Base-by-base conservation (phyloP, 176 grass and related monocot genomes). In the barley (Hordeum vulgare) region DNA sequence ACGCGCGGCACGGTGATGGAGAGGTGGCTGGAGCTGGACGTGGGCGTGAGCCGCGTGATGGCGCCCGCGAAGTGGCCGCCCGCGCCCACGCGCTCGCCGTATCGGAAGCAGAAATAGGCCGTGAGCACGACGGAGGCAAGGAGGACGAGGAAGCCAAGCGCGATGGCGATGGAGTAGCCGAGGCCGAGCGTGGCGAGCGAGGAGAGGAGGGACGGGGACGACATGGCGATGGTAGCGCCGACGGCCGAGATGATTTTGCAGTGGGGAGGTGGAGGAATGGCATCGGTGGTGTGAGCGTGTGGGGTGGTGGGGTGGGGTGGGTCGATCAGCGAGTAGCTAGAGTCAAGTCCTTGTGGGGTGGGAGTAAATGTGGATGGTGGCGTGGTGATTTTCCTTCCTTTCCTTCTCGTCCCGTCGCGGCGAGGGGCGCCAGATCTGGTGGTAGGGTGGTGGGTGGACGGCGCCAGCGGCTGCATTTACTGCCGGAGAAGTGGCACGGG, bases 131-230 rank as follows among this genome's bases (percentile, higher is more conserved):
- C 64, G 51, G 83, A 88, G 5, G 81, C 79, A 63, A 90, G 77
- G 9, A 94, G 71, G 80, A 96, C 80, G 83, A 88, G 85, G 80
- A 91, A 72, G 77, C 88, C 90, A 23, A 89, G 54, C 51, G 90
- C 85, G 85, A 92, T 88, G 84, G 90, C 87, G 84, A 91, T 86
- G 64, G 89, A 86, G 85, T 88, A 90, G 57, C 85, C 85, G 81
- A 90, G 90, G 72, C 86, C 83, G 76, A 96, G 85, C 44, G 34
- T 64, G 17, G 59, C 34, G 85, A 96, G 83, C 71, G 75, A 79
- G 74, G 80, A 81, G 86, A 91, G 71, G 57, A 88, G 8, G 66
- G 85, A 81, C 21, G 71, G 29, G 25, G 72, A 68, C 3, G 75
- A 73, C 71, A 88, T 81, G 39, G 83, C 63, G 18, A 33, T 10